phyloP scores from a whole-genome alignment of 2,329 filamentous ascomycete species.

The Fusarium duplospermum region DNA sequence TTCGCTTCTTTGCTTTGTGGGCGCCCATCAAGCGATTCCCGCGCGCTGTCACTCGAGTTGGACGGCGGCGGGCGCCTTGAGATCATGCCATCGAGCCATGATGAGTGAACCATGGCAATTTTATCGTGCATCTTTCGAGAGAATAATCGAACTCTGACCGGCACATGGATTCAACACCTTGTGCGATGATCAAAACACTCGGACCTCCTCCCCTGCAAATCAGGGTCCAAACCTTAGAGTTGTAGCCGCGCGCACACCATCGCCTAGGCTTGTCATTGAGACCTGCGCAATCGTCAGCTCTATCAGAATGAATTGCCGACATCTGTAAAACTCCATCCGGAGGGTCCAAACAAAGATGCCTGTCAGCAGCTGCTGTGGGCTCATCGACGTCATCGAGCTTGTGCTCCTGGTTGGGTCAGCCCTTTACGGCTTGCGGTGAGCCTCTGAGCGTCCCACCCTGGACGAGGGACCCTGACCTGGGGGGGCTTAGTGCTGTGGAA shows the following conservation, averaged over 20 bases:
- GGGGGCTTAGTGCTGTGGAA: slow-evolving; percentile 34
- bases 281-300: slow-evolving; percentile 8
- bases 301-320: slow-evolving; percentile 28
- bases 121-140: slow-evolving; percentile 13
- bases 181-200: slow-evolving; percentile 15
- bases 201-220: slow-evolving; percentile 23
- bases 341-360: slow-evolving; percentile 19
- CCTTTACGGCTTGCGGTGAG: slow-evolving; percentile 35
- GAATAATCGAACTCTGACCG: background rate
- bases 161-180: slow-evolving; percentile 16
- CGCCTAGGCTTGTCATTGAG: slow-evolving; percentile 15
- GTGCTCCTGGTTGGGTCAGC: slow-evolving; percentile 30
- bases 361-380: slow-evolving; percentile 19
- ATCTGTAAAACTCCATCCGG: slow-evolving; percentile 4
- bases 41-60: slow-evolving; percentile 4
- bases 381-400: slow-evolving; percentile 39
- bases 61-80: slow-evolving; percentile 21
- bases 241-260: slow-evolving; percentile 9
- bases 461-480: slow-evolving; percentile 25
- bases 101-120: slow-evolving; percentile 20
- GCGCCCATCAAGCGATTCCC: slow-evolving; percentile 9
- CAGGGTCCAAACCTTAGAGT: slow-evolving; percentile 38
- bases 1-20: slow-evolving; percentile 24
- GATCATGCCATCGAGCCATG: slow-evolving; percentile 37
- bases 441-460: slow-evolving; percentile 23